Evolutionary conservation across 495 filamentous ascomycete species (phyloP).

Genomic region (Cairneyella variabilis): DNA sequence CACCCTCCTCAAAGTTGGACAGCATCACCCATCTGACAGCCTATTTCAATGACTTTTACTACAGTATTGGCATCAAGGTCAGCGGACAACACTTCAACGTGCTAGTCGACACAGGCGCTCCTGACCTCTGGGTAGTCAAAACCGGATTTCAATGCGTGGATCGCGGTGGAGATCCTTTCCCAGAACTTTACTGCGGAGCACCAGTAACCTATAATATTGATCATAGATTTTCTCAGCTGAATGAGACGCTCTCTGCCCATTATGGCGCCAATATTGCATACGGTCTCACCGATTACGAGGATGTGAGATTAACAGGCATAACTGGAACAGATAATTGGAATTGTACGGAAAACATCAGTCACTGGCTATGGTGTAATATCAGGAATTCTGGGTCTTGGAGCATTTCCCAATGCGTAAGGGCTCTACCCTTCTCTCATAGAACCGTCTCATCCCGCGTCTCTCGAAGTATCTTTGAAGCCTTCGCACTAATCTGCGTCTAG

Average conservation of each 20-base stretch:
- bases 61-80: too few relatives aligned
- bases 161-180: slow-evolving; percentile 15
- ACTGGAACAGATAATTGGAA: slow-evolving; percentile 50
- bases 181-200: slow-evolving; percentile 40
- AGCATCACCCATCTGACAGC: too few relatives aligned
- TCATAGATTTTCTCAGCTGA: slow-evolving; percentile 37
- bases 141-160: slow-evolving; percentile 44
- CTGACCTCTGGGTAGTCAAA: slow-evolving; percentile 54
- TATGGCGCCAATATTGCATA: slow-evolving; percentile 55
- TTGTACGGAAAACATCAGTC: slow-evolving; percentile 42
- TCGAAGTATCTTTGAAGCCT: not conserved
- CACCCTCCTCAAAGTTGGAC: too few relatives aligned
- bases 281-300: slow-evolving; percentile 53
- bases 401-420: slow-evolving; percentile 38
- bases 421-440: not conserved
- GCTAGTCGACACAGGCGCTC: slow-evolving; percentile 57
- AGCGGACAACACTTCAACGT: slow-evolving; percentile 41
- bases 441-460: not conserved
- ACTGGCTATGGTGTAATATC: slow-evolving; percentile 43
- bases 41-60: too few relatives aligned
- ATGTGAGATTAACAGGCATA: slow-evolving; percentile 49
- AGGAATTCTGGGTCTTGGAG: slow-evolving; percentile 55
- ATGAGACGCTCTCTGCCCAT: too few relatives aligned
- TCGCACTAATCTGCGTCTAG: slow-evolving; percentile 1
- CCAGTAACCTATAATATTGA: slow-evolving; percentile 33